Evolutionary conservation across 2,329 filamentous ascomycete genomes (phyloP), one percentile per base, ranked within the genome.

Genomic region (Fusarium sulawesiense): DNA sequence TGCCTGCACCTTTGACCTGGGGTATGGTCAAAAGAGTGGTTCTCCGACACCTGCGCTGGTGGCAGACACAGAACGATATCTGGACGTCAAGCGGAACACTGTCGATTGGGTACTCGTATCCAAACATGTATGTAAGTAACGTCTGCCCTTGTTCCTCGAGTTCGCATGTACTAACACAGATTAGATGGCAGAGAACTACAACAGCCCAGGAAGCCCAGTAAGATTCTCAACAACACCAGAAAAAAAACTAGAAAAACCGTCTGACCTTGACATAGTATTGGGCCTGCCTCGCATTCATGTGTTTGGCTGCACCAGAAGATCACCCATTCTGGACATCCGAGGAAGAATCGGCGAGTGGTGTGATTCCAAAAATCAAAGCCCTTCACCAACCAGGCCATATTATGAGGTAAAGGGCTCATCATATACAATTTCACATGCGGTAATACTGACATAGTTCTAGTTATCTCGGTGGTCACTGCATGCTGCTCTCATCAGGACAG

Each of bases 171-270:
- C 50, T 72, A 25, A 73, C 41, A 50, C n/a, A 21, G 21, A 14
- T 46, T 55, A 92, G 79, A 88, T 94, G 80, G 91, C 91, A 1
- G 92, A 94, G 79, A 94, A 94, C 77, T 94, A 94, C 80, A 94
- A 94, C 79, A 93, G 91, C 12, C 91, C 92, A 0, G 90, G 90
- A 34, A 88, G 86, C 58, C 85, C 86, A 25, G 85, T 87, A 77
- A 79, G 82, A 20, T 16, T 6, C 7, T 14, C 6, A 25, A 7
- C 10, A 21, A 12, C 4, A 14, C 12, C 9, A 13, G 4, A 23
- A 9, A 42, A 18, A 56, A 29, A 29, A 16, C 10, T 18, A 4
- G 30, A 13, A 8, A 21, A 14, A 82, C 18, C 83, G 29, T 34
- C 67, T 75, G 37, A 75, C 27, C 11, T 42, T 21, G 14, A 16